Base-by-base conservation (phyloP, 345 rosid genomes). In the Pistacia integerrima region DNA sequence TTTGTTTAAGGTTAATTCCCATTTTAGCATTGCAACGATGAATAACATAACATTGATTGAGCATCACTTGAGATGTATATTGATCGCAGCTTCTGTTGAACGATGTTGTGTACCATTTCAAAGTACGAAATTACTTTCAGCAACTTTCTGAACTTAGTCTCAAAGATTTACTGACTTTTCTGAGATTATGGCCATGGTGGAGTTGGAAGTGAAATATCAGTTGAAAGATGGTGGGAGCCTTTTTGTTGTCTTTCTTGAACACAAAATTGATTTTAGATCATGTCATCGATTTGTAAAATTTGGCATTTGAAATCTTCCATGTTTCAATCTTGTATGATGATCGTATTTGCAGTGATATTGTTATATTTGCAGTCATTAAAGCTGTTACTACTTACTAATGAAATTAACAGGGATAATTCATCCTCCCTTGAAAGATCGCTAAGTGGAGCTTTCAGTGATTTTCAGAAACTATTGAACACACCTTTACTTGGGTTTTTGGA, bases 1-100 rank as follows among this genome's bases (percentile, higher is more conserved):
- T 62, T 52, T 60, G 62, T 61, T 67, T 49, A 38, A 28, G 62
- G 52, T 58, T 60, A 22, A 28, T 56, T 54, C 55, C 54, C 56
- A 44, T 54, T 58, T 75, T 10, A 5, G 68, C 33, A 6, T 52
- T n/a, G 33, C 60, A 51, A 30, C 11, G 6, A 51, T 18, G 35
- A 52, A 63, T 64, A 17, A 52, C 41, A 63, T 20, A 28, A 11
- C 67, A 33, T 4, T 17, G 30, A 20, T 11, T 73, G 59, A 30
- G 44, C 59, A 60, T 30, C 30, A 11, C 12, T 13, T 25, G 35
- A 48, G 28, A 67, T 25, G 38, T 67, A 9, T 64, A 18, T n/a
- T 64, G 69, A 38, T 17, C 46, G 60, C 3, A 12, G 41, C 70
- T 18, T 46, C 70, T 67, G 70, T 65, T 65, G 14, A 1, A 41